phyloP scores from a whole-genome alignment of 2,329 filamentous ascomycete genomes.

The Aspergillaceae sp. region DNA sequence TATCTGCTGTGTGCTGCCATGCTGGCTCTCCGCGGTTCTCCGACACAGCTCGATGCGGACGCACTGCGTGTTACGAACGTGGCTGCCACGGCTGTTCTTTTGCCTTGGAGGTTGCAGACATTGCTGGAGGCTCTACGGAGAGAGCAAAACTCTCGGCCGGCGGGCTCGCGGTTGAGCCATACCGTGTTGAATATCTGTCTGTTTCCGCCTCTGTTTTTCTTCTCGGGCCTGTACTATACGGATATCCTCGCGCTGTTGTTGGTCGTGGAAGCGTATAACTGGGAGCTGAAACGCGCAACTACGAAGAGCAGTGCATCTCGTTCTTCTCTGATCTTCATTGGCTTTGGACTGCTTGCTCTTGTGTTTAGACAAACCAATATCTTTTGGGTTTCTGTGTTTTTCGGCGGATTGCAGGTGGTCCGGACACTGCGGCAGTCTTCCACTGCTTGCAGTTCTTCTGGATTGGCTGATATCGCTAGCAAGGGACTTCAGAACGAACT shows the following conservation, averaged over 20 bases:
- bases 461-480: slow-evolving; percentile 21
- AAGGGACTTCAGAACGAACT: slow-evolving; percentile 32
- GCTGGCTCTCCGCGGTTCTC: slow-evolving; percentile 18
- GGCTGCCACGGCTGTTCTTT: slow-evolving; percentile 24
- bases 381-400: slow-evolving; percentile 67
- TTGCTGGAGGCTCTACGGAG: slow-evolving; percentile 41
- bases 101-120: slow-evolving; percentile 46
- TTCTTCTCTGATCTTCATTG: slow-evolving; percentile 35
- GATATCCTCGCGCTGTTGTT: slow-evolving; percentile 73
- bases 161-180: slow-evolving; percentile 29
- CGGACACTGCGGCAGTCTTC: slow-evolving; percentile 24
- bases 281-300: slow-evolving; percentile 32
- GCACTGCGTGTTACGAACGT: slow-evolving; percentile 32
- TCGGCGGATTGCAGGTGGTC: slow-evolving; percentile 38
- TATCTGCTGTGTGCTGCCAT: slow-evolving; percentile 36
- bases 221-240: slow-evolving; percentile 90
- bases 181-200: slow-evolving; percentile 67
- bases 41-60: slow-evolving; percentile 24
- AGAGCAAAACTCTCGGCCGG: slow-evolving; percentile 20
- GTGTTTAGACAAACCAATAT: slow-evolving; percentile 90
- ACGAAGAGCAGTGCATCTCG: slow-evolving; percentile 12
- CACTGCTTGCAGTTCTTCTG: slow-evolving; percentile 18
- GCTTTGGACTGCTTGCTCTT: slow-evolving; percentile 58
- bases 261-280: slow-evolving; percentile 61
- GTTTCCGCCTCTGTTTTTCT: slow-evolving; percentile 92